phyloP scores from a whole-genome alignment of 371 early-diverging fungal genomes.

The Mucor lusitanicus region DNA sequence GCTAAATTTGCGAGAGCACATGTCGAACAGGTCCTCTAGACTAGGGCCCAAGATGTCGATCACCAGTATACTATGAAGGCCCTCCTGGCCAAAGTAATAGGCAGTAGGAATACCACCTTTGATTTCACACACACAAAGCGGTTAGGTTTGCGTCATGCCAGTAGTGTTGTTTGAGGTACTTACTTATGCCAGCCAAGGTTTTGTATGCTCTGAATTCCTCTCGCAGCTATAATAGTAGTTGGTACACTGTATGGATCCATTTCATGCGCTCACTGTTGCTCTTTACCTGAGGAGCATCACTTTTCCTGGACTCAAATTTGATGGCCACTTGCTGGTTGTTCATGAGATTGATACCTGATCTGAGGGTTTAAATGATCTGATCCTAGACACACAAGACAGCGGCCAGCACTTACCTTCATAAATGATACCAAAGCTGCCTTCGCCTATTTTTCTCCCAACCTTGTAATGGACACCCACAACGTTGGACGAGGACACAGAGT shows the following conservation, averaged over 20 bases:
- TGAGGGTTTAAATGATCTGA: background rate
- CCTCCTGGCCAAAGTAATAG: conserved; percentile 95
- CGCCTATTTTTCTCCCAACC: conserved; percentile 94
- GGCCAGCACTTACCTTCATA: conserved; percentile 78
- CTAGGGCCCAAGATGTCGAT: conserved; percentile 96
- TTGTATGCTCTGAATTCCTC: conserved; percentile 94
- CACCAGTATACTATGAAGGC: conserved; percentile 89
- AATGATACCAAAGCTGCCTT: conserved; percentile 94
- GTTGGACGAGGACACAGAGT: conserved; percentile 35
- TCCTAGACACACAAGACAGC: background rate
- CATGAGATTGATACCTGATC: conserved; percentile 69
- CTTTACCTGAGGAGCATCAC: conserved; percentile 82
- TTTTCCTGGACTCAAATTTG: conserved; percentile 94
- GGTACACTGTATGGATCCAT: background rate
- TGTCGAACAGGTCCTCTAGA: conserved; percentile 95
- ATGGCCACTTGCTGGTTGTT: conserved; percentile 89
- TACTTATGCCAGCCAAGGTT: conserved; percentile 76
- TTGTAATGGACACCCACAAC: conserved; percentile 91
- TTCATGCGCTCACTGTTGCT: background rate
- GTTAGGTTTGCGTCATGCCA: background rate
- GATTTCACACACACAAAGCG: background rate
- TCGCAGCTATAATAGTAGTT: conserved; percentile 45
- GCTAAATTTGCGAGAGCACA: conserved; percentile 87
- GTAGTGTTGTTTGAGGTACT: background rate
- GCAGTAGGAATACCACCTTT: conserved; percentile 85